These are phyloP conservation scores for Kluyveromyces starmeri DNA, from an alignment of 805 yeast species.

Conservation along the genomic window DNA sequence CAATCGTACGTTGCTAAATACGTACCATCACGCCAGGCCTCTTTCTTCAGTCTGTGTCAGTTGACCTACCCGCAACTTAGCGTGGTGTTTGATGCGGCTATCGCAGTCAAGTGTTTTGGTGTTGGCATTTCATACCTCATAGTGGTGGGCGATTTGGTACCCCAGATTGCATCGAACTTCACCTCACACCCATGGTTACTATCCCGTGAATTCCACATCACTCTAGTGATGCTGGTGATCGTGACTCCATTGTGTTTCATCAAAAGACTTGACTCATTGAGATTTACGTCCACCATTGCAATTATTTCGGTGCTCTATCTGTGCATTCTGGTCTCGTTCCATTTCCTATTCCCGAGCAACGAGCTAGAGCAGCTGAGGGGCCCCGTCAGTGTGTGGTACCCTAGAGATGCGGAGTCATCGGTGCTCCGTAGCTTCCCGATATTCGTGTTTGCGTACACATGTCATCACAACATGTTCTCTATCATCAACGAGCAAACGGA, in stretches of 20 bases:
- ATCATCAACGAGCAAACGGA: constrained; percentile 71
- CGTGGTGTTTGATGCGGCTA: constrained; percentile 56
- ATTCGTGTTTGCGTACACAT: constrained; percentile 88
- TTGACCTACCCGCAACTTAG: constrained; percentile 52
- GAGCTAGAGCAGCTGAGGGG: constrained; percentile 35
- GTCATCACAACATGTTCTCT: constrained; percentile 92
- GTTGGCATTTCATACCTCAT: constrained; percentile 60
- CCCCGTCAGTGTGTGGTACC: constrained; percentile 38
- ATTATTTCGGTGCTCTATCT: constrained; percentile 72
- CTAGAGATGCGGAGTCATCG: constrained; percentile 33
- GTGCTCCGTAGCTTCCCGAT: constrained; percentile 79
- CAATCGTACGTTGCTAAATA: constrained; percentile 51
- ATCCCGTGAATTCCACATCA: constrained; percentile 52
- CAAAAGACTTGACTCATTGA: constrained; percentile 69
- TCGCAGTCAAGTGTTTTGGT: constrained; percentile 64
- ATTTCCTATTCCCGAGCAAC: constrained; percentile 36
- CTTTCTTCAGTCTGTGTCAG: constrained; percentile 56
- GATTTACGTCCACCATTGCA: constrained; percentile 79
- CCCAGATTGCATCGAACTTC: constrained; percentile 36
- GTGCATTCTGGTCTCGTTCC: constrained; percentile 63
- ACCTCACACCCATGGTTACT: constrained; percentile 29
- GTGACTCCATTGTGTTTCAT: constrained; percentile 55
- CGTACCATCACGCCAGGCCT: constrained; percentile 45
- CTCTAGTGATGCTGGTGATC: constrained; percentile 41
- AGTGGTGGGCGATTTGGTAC: constrained; percentile 64